phyloP scores from a whole-genome alignment of 2,329 filamentous ascomycete genomes.

The Nothophoma quercina region DNA sequence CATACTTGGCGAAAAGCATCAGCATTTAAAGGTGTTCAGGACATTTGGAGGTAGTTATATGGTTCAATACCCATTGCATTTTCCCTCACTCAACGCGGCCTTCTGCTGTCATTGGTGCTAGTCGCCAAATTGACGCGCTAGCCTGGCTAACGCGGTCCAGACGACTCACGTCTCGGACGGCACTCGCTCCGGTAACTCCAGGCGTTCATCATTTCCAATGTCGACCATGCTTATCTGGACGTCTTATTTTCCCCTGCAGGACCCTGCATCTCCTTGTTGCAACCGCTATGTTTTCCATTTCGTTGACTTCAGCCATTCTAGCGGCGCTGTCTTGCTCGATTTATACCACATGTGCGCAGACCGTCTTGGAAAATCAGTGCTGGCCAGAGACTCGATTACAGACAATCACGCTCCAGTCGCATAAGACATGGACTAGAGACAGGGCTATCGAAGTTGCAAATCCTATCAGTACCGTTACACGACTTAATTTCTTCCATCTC shows the following conservation, averaged over 20 bases:
- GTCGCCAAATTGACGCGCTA: slow-evolving; percentile 7
- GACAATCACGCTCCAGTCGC: slow-evolving; percentile 4
- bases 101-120: background rate
- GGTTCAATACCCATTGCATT: slow-evolving; percentile 31
- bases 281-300: background rate
- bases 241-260: background rate
- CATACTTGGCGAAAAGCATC: slow-evolving; percentile 5
- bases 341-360: background rate
- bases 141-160: slow-evolving; percentile 7
- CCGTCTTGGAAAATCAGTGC: slow-evolving; percentile 31
- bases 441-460: background rate
- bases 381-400: slow-evolving; percentile 28
- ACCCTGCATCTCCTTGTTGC: background rate
- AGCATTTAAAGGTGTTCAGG: slow-evolving; percentile 37
- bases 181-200: slow-evolving; percentile 6
- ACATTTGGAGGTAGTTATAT: slow-evolving; percentile 28
- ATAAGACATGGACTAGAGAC: slow-evolving; percentile 14
- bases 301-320: background rate
- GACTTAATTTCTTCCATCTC: slow-evolving; percentile 1
- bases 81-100: background rate
- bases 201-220: slow-evolving; percentile 12
- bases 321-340: background rate
- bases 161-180: slow-evolving; percentile 30
- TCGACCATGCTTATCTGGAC: slow-evolving; percentile 7
- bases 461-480: background rate